phyloP scores from a whole-genome alignment of 768 basidiomycete species.

The Cubamyces lactineus region DNA sequence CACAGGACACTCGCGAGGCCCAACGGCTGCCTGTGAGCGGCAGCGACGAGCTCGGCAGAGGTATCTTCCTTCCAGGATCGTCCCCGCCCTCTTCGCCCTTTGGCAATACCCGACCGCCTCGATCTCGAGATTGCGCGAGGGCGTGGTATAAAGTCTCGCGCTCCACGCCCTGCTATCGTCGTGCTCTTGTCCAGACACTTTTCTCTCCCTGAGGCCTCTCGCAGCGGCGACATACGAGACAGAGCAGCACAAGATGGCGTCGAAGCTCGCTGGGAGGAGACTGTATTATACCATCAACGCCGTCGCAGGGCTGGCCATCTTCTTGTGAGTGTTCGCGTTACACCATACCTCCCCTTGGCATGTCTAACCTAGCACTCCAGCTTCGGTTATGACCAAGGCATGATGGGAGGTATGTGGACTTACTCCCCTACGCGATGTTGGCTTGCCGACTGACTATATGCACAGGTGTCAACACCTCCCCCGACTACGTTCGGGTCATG shows the following conservation, averaged over 20 bases:
- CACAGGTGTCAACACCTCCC: conserved; percentile 44
- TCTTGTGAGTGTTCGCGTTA: conserved; percentile 33
- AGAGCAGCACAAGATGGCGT: conserved; percentile 12
- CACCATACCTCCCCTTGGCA: neutral
- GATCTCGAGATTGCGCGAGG: conserved; percentile 1
- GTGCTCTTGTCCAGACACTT: conserved; percentile 5
- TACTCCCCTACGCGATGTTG: neutral
- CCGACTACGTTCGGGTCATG: conserved; percentile 47
- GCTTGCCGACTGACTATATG: neutral
- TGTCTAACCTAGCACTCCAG: conserved; percentile 31
- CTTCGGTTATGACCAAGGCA: conserved; percentile 53
- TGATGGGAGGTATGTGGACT: conserved; percentile 43
- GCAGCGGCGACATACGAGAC: neutral
- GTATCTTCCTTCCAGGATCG: conserved; percentile 11
- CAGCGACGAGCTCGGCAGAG: conserved; percentile 23
- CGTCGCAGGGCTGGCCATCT: conserved; percentile 38
- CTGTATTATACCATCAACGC: conserved; percentile 37
- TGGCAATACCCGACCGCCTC: conserved; percentile 6
- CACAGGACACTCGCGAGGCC: conserved; percentile 15
- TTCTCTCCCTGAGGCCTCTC: neutral
- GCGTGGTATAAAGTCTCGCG: conserved; percentile 8
- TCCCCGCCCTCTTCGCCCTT: conserved; percentile 6
- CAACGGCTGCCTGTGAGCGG: conserved; percentile 5
- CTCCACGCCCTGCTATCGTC: neutral
- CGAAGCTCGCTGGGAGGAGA: conserved; percentile 27